Evolutionary conservation across 1,139 yeast genomes (phyloP), one percentile per base, ranked within the genome.

Genomic region (Pichia sp.): DNA sequence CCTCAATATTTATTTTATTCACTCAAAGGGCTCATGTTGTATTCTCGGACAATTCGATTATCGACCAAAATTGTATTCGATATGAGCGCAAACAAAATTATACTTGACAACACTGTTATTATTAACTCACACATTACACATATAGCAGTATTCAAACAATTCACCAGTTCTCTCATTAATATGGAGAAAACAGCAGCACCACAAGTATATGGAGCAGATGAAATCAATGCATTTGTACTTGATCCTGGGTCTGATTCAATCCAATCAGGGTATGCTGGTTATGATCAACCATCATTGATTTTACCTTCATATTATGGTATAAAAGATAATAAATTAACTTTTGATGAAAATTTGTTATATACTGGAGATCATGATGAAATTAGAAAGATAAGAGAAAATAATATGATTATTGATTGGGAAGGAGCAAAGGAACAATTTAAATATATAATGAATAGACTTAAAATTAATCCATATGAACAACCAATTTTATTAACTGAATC

Each of bases 241-340:
- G 98, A 91, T 59, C 89, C 95, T 0, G 97, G 98, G 21, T 80
- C 96, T 10, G 77, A 71, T 50, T 68, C 77, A 47, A 86, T 96
- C 4, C 76, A 93, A 44, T 77, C 84, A 20, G 98, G 98, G 2
- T 89, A 77, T 60, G 94, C 97, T 5, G 98, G 98, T 9, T 94
- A 88, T 49, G 98, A 91, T 60, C 74, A 79, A 45, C 98, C 98
- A 7, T 78, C 83, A 50, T 67, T 81, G 2, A 77, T 83, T 30
- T 63, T 83, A 6, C 85, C 96, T 2, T 82, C 95, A 0, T 68
- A 60, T 48, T 81, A 63, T 40, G 75, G 74, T 24, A 45, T 37
- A 56, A 51, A 51, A 55, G 53, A 17, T 28, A 24, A 43, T 25
- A 36, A 28, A 48, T 42, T 19, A 31, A 43, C 59, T 31, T 54